Base-by-base conservation (phyloP, 1,139 yeast genomes). In the Yamadazyma membranifaciens region DNA sequence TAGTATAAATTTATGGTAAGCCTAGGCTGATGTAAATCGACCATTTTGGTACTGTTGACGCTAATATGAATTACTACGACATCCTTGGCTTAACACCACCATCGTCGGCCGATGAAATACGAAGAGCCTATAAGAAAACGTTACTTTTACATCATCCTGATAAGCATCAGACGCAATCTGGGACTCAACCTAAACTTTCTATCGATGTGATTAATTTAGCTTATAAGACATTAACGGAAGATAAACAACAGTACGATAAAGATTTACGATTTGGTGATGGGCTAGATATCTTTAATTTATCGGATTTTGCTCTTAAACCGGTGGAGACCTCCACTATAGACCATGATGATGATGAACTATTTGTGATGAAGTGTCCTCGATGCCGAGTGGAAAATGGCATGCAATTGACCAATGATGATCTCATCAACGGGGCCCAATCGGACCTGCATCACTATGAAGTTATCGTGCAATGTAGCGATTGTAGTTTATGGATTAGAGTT, bases 401-500 rank as follows among this genome's bases (percentile, higher is more conserved):
- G 43, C 57, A 55, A 15, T 59, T 89, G 2, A 67, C 70, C 0
- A 96, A 87, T 48, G 56, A 62, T 1, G 86, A 84, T 43, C 65
- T 89, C 38, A 80, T 66, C 9, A 58, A 67, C 2, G 83, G 82
- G 2, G 69, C 75, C 0, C 51, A 54, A 1, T 80, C 73, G 42
- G 78, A 77, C 2, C 62, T 63, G 11, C 84, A 82, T 12, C 83
- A 83, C 7, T 81, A 67, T 45, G 86, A 83, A 47, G 73, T 89
- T 2, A 70, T 85, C 7, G 80, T 87, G 0, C 96, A 89, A 53
- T 89, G 97, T 56, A 60, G 66, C 10, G 81, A 87, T 30, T 89
- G 97, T 56, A 85, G 95, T 57, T 60, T 88, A 22, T 89, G 96
- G 96, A 63, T 89, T 12, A 80, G 80, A 40, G 89, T 89, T 2